Conservation (phyloP, 192 early-diverging fungal genomes). For the Mortierella antarctica region DNA sequence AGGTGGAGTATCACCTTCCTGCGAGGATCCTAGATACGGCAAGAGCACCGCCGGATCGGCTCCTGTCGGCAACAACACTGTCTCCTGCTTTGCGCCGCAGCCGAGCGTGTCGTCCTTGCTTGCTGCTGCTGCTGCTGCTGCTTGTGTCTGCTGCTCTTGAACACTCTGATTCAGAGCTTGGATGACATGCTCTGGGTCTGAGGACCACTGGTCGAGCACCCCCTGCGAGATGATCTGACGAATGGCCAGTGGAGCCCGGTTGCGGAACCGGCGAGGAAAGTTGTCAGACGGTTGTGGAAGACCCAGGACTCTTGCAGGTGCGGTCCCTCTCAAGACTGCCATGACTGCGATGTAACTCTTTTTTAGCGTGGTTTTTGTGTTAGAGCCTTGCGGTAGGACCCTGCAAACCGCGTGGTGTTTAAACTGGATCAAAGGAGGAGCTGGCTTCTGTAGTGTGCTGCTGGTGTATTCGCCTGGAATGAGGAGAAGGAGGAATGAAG, state of each 20-base stretch:
- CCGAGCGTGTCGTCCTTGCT: background rate
- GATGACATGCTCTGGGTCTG: conserved; percentile 25
- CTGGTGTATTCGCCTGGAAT: no score
- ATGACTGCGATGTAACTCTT: background rate
- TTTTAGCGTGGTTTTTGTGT: no score
- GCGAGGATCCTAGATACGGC: background rate
- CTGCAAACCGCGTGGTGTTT: no score
- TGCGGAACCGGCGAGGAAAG: conserved; percentile 42
- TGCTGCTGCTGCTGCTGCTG: background rate
- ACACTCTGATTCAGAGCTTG: conserved; percentile 18
- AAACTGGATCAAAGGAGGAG: no score
- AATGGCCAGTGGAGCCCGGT: conserved; percentile 30
- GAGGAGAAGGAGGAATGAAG: no score
- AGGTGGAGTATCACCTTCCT: background rate
- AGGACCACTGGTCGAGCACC: conserved; percentile 30
- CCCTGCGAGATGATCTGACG: conserved; percentile 28
- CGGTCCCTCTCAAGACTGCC: background rate
- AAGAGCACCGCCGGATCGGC: background rate
- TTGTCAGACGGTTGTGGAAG: conserved; percentile 15
- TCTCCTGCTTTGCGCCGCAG: background rate
- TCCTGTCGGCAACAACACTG: background rate
- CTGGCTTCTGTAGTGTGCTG: no score
- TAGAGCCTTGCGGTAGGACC: no score
- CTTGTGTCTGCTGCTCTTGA: conserved; percentile 3
- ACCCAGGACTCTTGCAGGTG: conserved; percentile 5